Evolutionary conservation across 441 rosid genomes (phyloP).

Genomic region (Mallotus repandus): DNA sequence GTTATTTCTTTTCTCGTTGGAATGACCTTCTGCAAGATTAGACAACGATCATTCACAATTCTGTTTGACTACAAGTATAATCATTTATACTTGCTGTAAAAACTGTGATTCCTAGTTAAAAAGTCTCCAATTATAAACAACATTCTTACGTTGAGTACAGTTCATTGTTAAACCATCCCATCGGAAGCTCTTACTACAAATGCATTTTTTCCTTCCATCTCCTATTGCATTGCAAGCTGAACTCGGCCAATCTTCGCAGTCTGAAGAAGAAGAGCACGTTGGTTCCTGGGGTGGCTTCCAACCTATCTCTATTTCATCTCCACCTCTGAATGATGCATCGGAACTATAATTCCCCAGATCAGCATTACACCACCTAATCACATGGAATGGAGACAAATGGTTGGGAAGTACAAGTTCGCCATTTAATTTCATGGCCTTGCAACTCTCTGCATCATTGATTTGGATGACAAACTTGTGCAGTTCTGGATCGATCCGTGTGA

Average conservation of each 20-base stretch:
- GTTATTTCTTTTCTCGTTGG: slow-evolving; percentile 21
- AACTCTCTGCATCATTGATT: slow-evolving; percentile 29
- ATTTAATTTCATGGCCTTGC: slow-evolving; percentile 29
- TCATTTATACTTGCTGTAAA: no score
- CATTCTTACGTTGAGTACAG: slow-evolving; percentile 48
- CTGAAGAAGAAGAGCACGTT: slow-evolving; percentile 41
- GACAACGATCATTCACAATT: background rate
- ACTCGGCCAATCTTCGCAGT: slow-evolving; percentile 65
- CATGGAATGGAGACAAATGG: slow-evolving; percentile 39
- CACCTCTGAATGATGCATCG: slow-evolving; percentile 12
- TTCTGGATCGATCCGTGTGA: slow-evolving; percentile 41
- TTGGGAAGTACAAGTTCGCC: slow-evolving; percentile 28
- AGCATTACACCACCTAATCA: slow-evolving; percentile 37
- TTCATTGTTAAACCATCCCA: slow-evolving; percentile 52
- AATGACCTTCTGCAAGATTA: slow-evolving; percentile 31
- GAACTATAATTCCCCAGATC: slow-evolving; percentile 19
- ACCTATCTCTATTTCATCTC: slow-evolving; percentile 50
- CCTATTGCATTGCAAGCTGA: slow-evolving; percentile 42
- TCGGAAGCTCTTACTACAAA: slow-evolving; percentile 36
- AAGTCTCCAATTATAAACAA: background rate
- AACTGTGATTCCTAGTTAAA: no score
- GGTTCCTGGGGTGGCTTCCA: slow-evolving; percentile 64
- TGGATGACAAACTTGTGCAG: slow-evolving; percentile 39
- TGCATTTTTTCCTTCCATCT: slow-evolving; percentile 44
- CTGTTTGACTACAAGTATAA: no score